These are phyloP conservation scores for Leersia perrieri DNA, from an alignment of 176 grass and related monocot genomes.

Conservation along the genomic window DNA sequence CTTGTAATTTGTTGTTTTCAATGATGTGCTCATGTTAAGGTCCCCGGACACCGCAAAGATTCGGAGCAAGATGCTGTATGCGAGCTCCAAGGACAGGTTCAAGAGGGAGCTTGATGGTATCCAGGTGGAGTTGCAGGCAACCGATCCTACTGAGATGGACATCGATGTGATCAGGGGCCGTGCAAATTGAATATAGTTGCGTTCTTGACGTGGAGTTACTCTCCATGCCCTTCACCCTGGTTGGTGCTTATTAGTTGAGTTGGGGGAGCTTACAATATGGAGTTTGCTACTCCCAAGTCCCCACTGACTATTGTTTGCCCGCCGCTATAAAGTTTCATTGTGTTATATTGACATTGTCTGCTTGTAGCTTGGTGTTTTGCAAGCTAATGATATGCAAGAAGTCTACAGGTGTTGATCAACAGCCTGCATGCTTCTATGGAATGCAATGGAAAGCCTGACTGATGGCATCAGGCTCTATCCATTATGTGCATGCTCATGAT, in stretches of 20 bases:
- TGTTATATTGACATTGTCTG: not conserved
- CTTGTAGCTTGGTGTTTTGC: constrained; percentile 15
- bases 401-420: no score
- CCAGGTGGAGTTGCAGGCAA: constrained; percentile 54
- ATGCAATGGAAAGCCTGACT: no score
- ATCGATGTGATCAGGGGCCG: constrained; percentile 51
- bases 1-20: not conserved
- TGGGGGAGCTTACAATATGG: no score
- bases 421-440: no score
- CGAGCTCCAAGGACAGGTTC: constrained; percentile 41
- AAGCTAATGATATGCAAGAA: constrained; percentile 3
- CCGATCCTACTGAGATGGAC: constrained; percentile 49
- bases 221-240: not conserved
- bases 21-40: constrained; percentile 34
- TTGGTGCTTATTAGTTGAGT: constrained; percentile 7
- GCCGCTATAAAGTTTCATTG: not conserved
- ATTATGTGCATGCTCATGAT: no score
- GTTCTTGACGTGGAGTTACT: not conserved
- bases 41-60: constrained; percentile 46
- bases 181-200: constrained; percentile 24
- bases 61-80: constrained; percentile 38
- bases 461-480: no score
- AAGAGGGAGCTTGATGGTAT: constrained; percentile 53
- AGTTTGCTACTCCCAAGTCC: no score
- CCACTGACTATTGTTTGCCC: not conserved